Evolutionary conservation across 2,329 filamentous ascomycete genomes (phyloP).

Genomic region (Tolypocladium inflatum): DNA sequence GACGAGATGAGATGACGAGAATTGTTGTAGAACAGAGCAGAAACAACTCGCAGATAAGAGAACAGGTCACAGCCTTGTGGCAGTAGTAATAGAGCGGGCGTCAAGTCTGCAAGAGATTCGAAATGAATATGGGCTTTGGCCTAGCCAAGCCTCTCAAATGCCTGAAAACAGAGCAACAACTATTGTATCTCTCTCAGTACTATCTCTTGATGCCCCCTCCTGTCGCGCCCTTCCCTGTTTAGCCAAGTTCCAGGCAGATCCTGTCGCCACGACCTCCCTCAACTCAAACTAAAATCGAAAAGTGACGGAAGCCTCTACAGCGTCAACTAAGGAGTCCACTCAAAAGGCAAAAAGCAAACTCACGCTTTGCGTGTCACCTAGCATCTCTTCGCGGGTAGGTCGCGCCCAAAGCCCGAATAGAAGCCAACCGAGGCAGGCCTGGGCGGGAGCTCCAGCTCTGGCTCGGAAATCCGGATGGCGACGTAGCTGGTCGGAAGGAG

Average conservation of each 20-base stretch:
- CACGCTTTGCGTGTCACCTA: not conserved
- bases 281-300: not conserved
- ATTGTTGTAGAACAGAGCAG: not conserved
- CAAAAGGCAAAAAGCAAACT: not conserved
- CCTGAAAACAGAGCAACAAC: not conserved
- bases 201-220: not conserved
- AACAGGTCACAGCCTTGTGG: not conserved
- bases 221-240: not conserved
- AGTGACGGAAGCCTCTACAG: not conserved
- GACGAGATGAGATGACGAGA: conserved; percentile 5
- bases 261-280: not conserved
- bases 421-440: not conserved
- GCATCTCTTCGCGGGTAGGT: not conserved
- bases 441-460: not conserved
- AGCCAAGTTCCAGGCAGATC: not conserved
- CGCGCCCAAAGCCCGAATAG: not conserved
- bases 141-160: not conserved
- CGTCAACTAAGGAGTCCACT: not conserved
- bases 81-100: not conserved
- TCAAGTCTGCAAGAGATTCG: not conserved
- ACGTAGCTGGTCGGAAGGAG: not conserved
- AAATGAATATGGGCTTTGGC: too few relatives aligned
- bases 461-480: not conserved
- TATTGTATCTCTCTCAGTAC: not conserved
- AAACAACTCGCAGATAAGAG: not conserved